Base-by-base conservation (phyloP, 352 stramenopile species). In the Globisporangium emineosum region DNA sequence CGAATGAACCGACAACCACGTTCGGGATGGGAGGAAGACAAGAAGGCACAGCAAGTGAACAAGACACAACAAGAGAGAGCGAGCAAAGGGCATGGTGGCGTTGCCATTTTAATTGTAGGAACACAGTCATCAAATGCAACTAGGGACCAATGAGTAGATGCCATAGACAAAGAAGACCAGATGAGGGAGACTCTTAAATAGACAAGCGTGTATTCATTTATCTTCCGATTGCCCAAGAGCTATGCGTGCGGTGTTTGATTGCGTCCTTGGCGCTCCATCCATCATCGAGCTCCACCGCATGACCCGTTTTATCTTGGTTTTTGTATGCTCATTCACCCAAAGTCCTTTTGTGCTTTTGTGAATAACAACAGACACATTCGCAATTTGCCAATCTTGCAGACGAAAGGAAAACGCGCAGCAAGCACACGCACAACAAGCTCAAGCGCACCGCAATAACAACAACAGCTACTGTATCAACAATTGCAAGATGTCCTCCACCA, bases 271-370 rank as follows among this genome's bases (percentile, higher is more conserved):
- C 17, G 30, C 15, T 50, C 30, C 40, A 62, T 50, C 56, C 35
- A 53, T 62, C 56, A 42, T 25, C 15, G 13, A 35, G 5, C 53
- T 62, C 21, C 19, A 35, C 56, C 40, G 40, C 37, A 29, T 32
- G 19, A 33, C 13, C 56, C n/a, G 6, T 47, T 62, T 63, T 69
- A 23, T 71, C 75, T 88, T 83, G 63, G 5, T 43, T 23, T 85
- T 85, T 86, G 77, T 89, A 89, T 83, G 25, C 27, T 30, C 35
- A 50, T 59, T 15, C 8, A 57, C 60, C 17, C 8, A 57, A 23
- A 57, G 59, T 70, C 68, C 72, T n/a, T 57, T 60, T 42, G 17
- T 47, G n/a, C n/a, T 47, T 47, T 21, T 47, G 17, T 8, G 40
- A 47, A 23, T 40, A 51, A 60, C 49, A 54, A 60, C 7, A 52